Percentiles rank a stretch among this genome's conserved stretches.
These are phyloP conservation scores for Trypanosoma vivax DNA, from an alignment of 208 protist species.

Conservation along the genomic window DNA sequence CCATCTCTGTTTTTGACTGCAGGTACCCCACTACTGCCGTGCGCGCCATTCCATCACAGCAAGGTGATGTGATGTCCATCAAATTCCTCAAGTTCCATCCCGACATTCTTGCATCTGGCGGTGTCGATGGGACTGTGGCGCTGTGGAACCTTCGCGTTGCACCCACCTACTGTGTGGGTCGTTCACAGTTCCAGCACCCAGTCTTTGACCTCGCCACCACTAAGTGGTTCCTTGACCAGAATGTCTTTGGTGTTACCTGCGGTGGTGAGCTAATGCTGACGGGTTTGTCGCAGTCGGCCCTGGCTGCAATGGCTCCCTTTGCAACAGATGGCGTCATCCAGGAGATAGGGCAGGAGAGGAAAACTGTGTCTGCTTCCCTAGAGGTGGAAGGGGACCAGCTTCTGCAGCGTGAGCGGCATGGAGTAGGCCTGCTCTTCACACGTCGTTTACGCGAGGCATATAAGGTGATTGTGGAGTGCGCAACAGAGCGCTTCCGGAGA, in stretches of 20 bases:
- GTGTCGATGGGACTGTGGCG: slow-evolving; percentile 69
- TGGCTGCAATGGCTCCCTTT: slow-evolving; percentile 39
- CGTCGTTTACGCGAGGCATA: slow-evolving; percentile 52
- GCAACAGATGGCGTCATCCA: slow-evolving; percentile 1
- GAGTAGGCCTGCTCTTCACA: slow-evolving; percentile 55
- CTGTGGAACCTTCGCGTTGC: slow-evolving; percentile 74
- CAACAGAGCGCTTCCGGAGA: slow-evolving; percentile 42
- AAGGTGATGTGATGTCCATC: slow-evolving; percentile 63
- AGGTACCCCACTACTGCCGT: slow-evolving; percentile 47
- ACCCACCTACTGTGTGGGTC: slow-evolving; percentile 74
- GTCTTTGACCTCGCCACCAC: slow-evolving; percentile 53
- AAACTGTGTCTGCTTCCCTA: not conserved
- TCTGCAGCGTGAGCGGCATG: slow-evolving; percentile 34
- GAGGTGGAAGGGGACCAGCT: slow-evolving; percentile 8
- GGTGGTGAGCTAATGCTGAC: slow-evolving; percentile 54
- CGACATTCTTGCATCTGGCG: slow-evolving; percentile 67
- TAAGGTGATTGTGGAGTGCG: slow-evolving; percentile 47
- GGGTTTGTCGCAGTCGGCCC: slow-evolving; percentile 34
- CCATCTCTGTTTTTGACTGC: slow-evolving; percentile 68
- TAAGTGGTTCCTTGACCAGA: slow-evolving; percentile 54
- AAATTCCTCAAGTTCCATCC: slow-evolving; percentile 60
- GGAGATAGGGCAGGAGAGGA: not conserved
- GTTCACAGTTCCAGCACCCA: slow-evolving; percentile 49
- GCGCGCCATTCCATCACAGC: slow-evolving; percentile 52
- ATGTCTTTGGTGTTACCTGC: slow-evolving; percentile 54